Evolutionary conservation across 2,329 filamentous ascomycete genomes (phyloP).

Genomic region (Pezicula neosporulosa): DNA sequence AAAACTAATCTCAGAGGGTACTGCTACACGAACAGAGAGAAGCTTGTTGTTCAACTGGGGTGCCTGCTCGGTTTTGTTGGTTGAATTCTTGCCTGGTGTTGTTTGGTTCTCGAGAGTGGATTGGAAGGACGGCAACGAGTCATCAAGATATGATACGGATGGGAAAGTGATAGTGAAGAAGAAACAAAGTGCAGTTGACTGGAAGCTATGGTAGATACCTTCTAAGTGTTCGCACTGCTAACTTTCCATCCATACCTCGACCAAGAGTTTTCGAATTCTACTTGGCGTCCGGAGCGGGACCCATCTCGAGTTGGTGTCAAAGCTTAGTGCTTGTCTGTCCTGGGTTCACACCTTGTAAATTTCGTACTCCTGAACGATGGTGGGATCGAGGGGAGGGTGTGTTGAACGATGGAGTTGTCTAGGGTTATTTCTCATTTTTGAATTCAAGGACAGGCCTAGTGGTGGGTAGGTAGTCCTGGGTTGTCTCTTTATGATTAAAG

Average conservation of each 20-base stretch:
- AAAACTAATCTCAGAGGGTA: constrained; percentile 92
- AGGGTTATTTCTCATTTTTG: constrained; percentile 5
- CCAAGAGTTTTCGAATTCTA: constrained; percentile 11
- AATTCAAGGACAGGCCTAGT: constrained; percentile 22
- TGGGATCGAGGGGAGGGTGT: constrained; percentile 13
- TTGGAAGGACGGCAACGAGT: constrained; percentile 12
- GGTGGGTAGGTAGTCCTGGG: constrained; percentile 30
- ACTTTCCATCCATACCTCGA: constrained; percentile 7
- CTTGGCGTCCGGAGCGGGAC: constrained; percentile 52
- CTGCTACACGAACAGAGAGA: constrained; percentile 79
- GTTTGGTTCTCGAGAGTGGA: constrained; percentile 15
- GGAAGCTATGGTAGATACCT: constrained; percentile 20
- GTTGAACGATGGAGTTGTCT: constrained; percentile 8
- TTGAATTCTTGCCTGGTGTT: constrained; percentile 13
- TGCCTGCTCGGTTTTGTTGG: constrained; percentile 15
- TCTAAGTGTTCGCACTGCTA: constrained; percentile 13
- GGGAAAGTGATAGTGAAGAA: constrained; percentile 1
- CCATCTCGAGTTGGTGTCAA: constrained; percentile 93
- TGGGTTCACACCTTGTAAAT: constrained; percentile 17
- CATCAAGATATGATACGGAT: constrained; percentile 12
- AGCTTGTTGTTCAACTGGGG: constrained; percentile 28
- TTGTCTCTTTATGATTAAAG: constrained; percentile 18
- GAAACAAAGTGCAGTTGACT: constrained; percentile 15
- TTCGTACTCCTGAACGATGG: constrained; percentile 6
- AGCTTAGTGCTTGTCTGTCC: constrained; percentile 79